phyloP scores from a whole-genome alignment of 805 yeast species.

The Phaffomyces opuntiae region DNA sequence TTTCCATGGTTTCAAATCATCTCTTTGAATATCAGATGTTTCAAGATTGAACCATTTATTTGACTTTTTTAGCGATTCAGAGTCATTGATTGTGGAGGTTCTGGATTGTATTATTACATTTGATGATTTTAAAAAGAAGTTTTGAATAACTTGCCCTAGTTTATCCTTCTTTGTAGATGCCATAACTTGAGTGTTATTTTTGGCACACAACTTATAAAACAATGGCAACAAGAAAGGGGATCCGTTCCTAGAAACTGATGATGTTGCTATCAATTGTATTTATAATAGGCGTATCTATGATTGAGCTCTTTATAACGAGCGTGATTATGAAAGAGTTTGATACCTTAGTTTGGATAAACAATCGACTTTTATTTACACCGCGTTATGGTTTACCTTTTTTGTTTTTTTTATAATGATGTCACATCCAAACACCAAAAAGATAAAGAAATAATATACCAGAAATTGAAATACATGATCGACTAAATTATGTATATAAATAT shows the following conservation, averaged over 20 bases:
- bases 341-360: too few relatives aligned
- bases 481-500: constrained; percentile 3
- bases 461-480: too few relatives aligned
- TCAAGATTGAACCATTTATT: constrained; percentile 63
- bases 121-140: constrained; percentile 59
- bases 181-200: neutral
- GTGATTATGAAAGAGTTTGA: too few relatives aligned
- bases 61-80: constrained; percentile 22
- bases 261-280: too few relatives aligned
- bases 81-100: constrained; percentile 2
- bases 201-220: too few relatives aligned
- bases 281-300: too few relatives aligned
- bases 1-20: constrained; percentile 63
- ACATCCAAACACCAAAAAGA: constrained; percentile 33
- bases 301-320: too few relatives aligned
- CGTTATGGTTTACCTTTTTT: constrained; percentile 17
- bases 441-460: neutral
- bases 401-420: constrained; percentile 32
- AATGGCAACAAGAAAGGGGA: too few relatives aligned
- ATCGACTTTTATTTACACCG: too few relatives aligned
- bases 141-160: constrained; percentile 26
- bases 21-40: constrained; percentile 34
- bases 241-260: too few relatives aligned
- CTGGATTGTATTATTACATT: constrained; percentile 48
- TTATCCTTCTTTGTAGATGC: constrained; percentile 16